Evolutionary conservation across 768 basidiomycete species (phyloP).

Genomic region (Leccinellum luteum): DNA sequence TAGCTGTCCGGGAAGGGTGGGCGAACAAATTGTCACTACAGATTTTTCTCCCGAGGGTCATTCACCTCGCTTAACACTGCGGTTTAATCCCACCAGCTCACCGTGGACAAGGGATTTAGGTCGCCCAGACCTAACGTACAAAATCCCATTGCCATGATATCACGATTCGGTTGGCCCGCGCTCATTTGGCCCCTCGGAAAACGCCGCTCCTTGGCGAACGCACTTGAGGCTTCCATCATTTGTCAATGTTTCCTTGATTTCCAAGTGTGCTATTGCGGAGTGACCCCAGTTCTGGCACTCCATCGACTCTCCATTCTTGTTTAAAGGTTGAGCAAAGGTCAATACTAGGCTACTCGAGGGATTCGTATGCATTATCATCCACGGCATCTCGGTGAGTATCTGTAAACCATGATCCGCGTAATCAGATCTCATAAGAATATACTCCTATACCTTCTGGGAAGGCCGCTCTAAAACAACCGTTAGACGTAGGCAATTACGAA

Average conservation of each 20-base stretch:
- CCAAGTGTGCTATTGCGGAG: slow-evolving; percentile 38
- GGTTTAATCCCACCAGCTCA: slow-evolving; percentile 1
- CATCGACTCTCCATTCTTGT: background rate
- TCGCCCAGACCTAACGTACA: background rate
- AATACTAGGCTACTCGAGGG: no score
- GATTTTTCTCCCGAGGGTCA: background rate
- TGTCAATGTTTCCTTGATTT: slow-evolving; percentile 29
- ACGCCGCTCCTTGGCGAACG: slow-evolving; percentile 2
- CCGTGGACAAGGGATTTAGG: background rate
- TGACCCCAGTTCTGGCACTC: no score
- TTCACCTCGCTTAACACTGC: slow-evolving; percentile 1
- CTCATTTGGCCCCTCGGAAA: background rate
- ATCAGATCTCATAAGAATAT: background rate
- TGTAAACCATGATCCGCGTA: background rate
- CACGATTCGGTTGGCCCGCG: background rate
- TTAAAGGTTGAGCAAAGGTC: background rate
- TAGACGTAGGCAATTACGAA: background rate
- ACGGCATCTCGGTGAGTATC: background rate
- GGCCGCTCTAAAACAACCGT: background rate
- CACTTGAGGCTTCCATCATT: background rate
- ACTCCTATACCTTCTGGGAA: background rate
- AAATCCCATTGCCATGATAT: background rate
- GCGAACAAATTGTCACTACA: background rate
- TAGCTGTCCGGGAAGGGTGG: background rate
- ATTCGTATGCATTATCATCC: background rate